phyloP scores from a whole-genome alignment of 495 filamentous ascomycete species.

The Tuber borchii region DNA sequence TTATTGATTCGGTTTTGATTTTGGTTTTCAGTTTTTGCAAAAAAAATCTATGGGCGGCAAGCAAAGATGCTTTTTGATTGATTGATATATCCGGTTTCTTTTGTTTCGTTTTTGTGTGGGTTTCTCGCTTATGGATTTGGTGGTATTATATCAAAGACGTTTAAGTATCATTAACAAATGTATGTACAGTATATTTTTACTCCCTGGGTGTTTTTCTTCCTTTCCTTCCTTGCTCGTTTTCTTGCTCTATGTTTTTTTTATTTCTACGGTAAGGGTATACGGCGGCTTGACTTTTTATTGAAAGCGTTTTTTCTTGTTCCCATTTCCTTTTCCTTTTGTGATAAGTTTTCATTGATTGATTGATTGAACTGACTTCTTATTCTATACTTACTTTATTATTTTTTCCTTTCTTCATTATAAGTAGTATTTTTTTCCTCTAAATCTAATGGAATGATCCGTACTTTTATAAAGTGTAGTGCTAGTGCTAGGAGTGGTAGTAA shows the following conservation, averaged over 20 bases:
- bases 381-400: background rate
- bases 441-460: background rate
- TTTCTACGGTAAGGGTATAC: constrained; percentile 37
- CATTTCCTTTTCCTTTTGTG: constrained; percentile 6
- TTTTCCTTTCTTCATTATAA: too few species aligned
- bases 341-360: background rate
- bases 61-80: constrained; percentile 16
- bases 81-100: background rate
- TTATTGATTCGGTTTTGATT: constrained; percentile 12
- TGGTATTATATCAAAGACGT: constrained; percentile 38
- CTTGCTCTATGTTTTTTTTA: constrained; percentile 13
- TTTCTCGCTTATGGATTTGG: constrained; percentile 26
- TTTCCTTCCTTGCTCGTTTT: constrained; percentile 6
- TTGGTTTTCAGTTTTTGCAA: constrained; percentile 4
- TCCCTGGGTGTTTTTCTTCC: background rate
- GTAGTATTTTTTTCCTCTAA: background rate
- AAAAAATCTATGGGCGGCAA: constrained; percentile 13
- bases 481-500: background rate
- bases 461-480: background rate
- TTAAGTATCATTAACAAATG: constrained; percentile 27
- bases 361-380: background rate
- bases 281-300: constrained; percentile 40
- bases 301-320: constrained; percentile 16
- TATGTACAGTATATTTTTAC: constrained; percentile 35
- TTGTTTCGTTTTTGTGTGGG: background rate